phyloP scores from a whole-genome alignment of 129 eudicot species.

The Chrysanthemum lavandulifolium region DNA sequence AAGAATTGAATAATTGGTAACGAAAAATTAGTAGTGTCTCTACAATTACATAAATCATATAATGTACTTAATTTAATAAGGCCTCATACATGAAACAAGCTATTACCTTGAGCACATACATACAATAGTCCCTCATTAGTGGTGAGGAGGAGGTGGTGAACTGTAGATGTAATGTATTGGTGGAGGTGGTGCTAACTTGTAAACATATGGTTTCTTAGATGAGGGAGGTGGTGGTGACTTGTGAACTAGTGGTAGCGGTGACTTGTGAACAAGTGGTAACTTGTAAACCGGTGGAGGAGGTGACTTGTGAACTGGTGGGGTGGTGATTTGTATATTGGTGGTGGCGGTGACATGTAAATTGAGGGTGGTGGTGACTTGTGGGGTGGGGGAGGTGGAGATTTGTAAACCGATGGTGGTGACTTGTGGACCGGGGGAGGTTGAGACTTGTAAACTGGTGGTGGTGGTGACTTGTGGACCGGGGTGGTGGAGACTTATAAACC shows the following conservation, averaged over 20 bases:
- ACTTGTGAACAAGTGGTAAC: too few species aligned
- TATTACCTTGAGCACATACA: background rate
- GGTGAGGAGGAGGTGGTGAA: conserved; percentile 50
- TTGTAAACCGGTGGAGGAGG: conserved; percentile 13
- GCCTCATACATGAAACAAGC: conserved; percentile 4
- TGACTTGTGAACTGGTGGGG: conserved; percentile 27
- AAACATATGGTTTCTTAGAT: background rate
- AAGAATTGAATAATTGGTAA: too few species aligned
- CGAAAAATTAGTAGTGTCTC: too few species aligned
- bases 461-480: conserved; percentile 29
- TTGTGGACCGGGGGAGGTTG: conserved; percentile 24
- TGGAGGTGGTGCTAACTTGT: conserved; percentile 43
- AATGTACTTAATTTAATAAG: too few species aligned
- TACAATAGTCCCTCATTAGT: background rate
- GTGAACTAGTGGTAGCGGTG: too few species aligned
- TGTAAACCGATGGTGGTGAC: conserved; percentile 30
- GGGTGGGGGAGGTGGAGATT: conserved; percentile 30
- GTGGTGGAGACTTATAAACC: conserved; percentile 34
- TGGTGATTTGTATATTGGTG: conserved; percentile 26
- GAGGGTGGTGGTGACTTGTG: conserved; percentile 40
- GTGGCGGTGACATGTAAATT: conserved; percentile 21
- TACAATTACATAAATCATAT: too few species aligned
- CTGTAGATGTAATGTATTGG: conserved; percentile 37
- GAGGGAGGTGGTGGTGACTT: conserved; percentile 20
- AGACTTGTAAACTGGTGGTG: conserved; percentile 21